These are phyloP conservation scores for Alloteropsis semialata DNA, from an alignment of 176 grass and related monocot species.

Conservation along the genomic window DNA sequence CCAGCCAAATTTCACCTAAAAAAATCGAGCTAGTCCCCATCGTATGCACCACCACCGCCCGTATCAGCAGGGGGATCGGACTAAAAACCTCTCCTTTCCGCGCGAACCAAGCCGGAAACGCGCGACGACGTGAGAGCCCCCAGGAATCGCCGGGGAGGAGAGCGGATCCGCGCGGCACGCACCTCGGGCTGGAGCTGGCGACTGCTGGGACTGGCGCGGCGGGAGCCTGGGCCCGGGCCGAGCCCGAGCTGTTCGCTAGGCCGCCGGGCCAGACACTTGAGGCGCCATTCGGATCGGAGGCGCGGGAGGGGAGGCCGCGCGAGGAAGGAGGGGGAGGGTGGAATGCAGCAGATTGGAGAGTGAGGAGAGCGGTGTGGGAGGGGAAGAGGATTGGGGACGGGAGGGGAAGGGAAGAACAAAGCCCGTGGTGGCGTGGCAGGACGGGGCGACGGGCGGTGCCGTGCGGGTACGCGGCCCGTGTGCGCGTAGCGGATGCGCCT, in stretches of 20 bases:
- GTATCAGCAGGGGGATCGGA: neutral
- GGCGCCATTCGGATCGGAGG: constrained; percentile 10
- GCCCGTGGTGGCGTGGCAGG: neutral
- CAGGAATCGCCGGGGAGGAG: neutral
- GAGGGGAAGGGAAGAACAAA: neutral
- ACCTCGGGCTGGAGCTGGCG: neutral
- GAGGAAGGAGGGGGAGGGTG: neutral
- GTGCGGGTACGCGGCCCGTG: no score
- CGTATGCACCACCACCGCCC: neutral
- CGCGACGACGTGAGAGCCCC: neutral
- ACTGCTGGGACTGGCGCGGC: neutral
- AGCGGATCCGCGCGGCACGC: constrained; percentile 4
- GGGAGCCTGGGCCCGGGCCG: neutral
- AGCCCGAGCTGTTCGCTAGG: neutral
- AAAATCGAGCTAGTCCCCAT: neutral
- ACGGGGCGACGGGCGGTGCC: no score
- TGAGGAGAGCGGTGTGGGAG: neutral
- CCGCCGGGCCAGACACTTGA: neutral
- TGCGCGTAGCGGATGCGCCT: no score
- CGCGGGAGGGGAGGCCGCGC: neutral
- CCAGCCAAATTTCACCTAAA: neutral
- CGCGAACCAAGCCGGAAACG: neutral
- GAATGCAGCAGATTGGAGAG: no score
- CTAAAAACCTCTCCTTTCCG: neutral
- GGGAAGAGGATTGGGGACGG: neutral